Evolutionary conservation across 306 rosid species (phyloP), one percentile per base, ranked within the genome.

Genomic region (Sophora flavescens): DNA sequence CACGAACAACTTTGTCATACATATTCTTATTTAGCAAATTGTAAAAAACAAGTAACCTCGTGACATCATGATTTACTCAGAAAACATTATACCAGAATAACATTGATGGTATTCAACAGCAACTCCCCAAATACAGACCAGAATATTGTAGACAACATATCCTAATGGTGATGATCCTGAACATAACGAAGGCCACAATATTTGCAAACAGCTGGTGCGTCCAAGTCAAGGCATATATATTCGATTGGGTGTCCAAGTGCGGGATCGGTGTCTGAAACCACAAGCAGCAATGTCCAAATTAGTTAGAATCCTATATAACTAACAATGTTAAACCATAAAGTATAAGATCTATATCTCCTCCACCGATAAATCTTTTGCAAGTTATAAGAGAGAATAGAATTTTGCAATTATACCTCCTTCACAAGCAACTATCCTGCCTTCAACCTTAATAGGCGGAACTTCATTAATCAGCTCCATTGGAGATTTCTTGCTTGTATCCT

Each of bases 391-490:
- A 72, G 28, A 58, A 26, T 26, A 51, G 30, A 50, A 38, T 35
- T 63, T 51, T 44, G 28, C 38, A 47, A 68, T 38, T 78, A 41
- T 86, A 95, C 98, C 98, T 86, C 98, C 97, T 84, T 89, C 98
- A 77, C 97, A 95, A 48, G 97, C 96, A 86, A 89, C 93, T n/a
- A 92, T 88, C 78, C 97, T 92, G 87, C 92, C 92, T 81, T 90
- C 89, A 33, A 92, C 97, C 89, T 92, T 88, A 76, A 95, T 92
- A 33, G 98, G 98, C 17, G 96, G 98, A 75, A 95, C 98, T 82
- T 95, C 97, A 67, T 92, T 92, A 81, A 92, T 95, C 87, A 95
- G 83, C 90, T 92, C 97, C 98, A 92, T 95, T 41, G 98, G 98
- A 64, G 98, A 95, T 80, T 90, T 95, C 89, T 92, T 90, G 84